Base-by-base conservation (phyloP, 306 rosid species). In the Vachellia pachyceras region DNA sequence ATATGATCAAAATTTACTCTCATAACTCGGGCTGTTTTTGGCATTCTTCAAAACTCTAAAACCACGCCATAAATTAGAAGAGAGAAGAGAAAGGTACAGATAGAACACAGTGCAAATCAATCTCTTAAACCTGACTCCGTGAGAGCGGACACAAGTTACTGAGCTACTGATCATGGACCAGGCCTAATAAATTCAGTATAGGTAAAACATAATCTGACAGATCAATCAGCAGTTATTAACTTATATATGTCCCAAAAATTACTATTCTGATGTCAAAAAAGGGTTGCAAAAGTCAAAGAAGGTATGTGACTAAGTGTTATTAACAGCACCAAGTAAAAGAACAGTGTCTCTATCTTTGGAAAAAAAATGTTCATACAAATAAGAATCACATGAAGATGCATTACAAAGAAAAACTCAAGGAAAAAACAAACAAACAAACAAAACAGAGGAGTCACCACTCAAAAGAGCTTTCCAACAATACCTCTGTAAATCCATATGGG, bases 271-370 rank as follows among this genome's bases (percentile, higher is more conserved):
- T 35, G 73, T 65, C 72, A 80, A 72, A 84, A 55, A 72, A 72
- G 49, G 74, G 63, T 46, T 50, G 76, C 79, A 80, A 46, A 76
- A 49, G 77, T 70, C 65, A 44, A 64, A 72, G 36, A 65, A 63
- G 25, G 6, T 9, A 42, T 42, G 45, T 9, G 10, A 42, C 45
- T 9, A 33, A 63, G n/a, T 33, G 20, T 52, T 69, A 60, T 60
- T 72, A 69, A 66, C 11, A 29, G 37, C 69, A 41, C 55, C 63
- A 44, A 33, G 79, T 60, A 67, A 76, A 76, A 52, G 17, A 15
- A 76, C 15, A 11, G 49, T 10, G 4, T 11, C 49, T 47, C 46
- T 67, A 29, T 45, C 46, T 6, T 15, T 58, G 8, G 1, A 11
- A 18, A 13, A 47, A 42, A 47, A 47, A 3, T 45, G 49, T 45